A percentile compares a stretch with the other conserved stretches of the same genome.
Conservation (phyloP, 148 eudicot species). For the Diospyros kaki region DNA sequence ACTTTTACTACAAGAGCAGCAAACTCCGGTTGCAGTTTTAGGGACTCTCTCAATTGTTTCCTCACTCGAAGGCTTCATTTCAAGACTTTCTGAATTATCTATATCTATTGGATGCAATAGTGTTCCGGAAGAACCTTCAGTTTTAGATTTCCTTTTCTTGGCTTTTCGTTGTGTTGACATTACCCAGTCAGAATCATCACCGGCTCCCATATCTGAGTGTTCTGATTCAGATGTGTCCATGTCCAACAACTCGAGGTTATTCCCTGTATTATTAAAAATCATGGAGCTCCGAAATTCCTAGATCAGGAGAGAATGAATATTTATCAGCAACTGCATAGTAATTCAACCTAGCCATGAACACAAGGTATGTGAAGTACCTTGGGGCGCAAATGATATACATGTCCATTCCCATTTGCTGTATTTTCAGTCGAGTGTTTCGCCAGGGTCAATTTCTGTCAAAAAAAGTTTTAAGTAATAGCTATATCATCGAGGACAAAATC, state of each 20-base stretch:
- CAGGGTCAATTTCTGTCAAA: slow-evolving; percentile 16
- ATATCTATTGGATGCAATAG: slow-evolving; percentile 16
- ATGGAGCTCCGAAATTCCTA: slow-evolving; percentile 64
- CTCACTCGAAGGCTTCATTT: slow-evolving; percentile 17
- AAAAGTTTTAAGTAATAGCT: neutral
- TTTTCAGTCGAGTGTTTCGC: slow-evolving; percentile 19
- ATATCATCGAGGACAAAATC: too few relatives aligned
- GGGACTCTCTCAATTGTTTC: slow-evolving; percentile 15
- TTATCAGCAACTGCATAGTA: neutral
- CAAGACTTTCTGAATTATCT: slow-evolving; percentile 24
- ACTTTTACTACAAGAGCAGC: slow-evolving; percentile 67
- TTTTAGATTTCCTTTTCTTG: slow-evolving; percentile 36
- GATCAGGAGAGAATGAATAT: neutral
- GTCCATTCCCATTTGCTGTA: slow-evolving; percentile 27
- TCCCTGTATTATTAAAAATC: slow-evolving; percentile 28
- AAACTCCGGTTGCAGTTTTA: slow-evolving; percentile 27
- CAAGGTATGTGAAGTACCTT: slow-evolving; percentile 43
- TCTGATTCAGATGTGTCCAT: slow-evolving; percentile 88
- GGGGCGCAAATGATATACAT: slow-evolving; percentile 54
- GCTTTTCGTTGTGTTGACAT: slow-evolving; percentile 16
- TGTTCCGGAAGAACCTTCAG: slow-evolving; percentile 24
- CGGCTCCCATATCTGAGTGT: slow-evolving; percentile 24
- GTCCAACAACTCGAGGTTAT: slow-evolving; percentile 44
- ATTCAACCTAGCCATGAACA: neutral
- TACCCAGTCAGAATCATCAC: slow-evolving; percentile 21